Conservation (phyloP, 2,329 filamentous ascomycete species). For the Stachybotrys chartarum region DNA sequence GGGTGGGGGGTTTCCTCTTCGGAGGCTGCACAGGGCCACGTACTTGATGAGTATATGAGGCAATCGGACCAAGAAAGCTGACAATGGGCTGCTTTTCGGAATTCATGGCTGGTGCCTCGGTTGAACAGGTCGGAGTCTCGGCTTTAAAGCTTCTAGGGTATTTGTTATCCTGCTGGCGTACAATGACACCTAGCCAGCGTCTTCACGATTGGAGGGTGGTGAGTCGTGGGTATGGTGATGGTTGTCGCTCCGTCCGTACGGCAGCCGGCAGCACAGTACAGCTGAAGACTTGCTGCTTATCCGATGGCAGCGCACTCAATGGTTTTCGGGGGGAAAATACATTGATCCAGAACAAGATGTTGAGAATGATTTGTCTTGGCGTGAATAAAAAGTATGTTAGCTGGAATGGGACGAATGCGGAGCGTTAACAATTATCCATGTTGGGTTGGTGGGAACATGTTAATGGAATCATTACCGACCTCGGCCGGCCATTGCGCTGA, state of each 20-base stretch:
- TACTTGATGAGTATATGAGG: slow-evolving; percentile 47
- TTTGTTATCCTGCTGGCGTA: too few relatives aligned
- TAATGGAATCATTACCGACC: neutral
- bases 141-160: neutral
- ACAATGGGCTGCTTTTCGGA: slow-evolving; percentile 31
- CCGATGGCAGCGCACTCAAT: too few relatives aligned
- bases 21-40: slow-evolving; percentile 5
- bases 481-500: neutral
- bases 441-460: neutral
- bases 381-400: neutral
- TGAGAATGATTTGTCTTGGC: neutral
- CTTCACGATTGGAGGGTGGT: too few relatives aligned
- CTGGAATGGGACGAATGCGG: neutral
- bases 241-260: too few relatives aligned
- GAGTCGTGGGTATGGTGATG: too few relatives aligned
- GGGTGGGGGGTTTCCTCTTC: neutral
- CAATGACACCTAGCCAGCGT: too few relatives aligned
- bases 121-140: neutral
- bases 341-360: too few relatives aligned
- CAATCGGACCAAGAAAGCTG: slow-evolving; percentile 40
- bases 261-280: too few relatives aligned
- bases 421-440: neutral
- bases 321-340: too few relatives aligned
- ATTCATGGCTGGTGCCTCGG: slow-evolving; percentile 6
- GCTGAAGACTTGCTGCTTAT: too few relatives aligned